A percentile compares a stretch with the other conserved stretches of the same genome.
Conservation (phyloP, 441 rosid genomes). For the California macrophylla region DNA sequence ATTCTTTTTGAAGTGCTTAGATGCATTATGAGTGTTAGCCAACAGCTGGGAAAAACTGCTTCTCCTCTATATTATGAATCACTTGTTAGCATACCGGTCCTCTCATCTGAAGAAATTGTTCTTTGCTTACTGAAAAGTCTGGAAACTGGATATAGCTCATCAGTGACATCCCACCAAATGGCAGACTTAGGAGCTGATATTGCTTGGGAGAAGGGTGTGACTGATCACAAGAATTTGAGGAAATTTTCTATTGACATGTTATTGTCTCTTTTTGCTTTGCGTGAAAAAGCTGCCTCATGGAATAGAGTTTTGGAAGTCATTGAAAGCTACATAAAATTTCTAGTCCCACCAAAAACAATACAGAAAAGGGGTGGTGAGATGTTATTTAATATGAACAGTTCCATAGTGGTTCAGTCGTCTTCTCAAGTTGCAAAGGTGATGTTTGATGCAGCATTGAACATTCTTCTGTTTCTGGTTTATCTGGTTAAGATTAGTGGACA, state of each 20-base stretch:
- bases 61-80: conserved; percentile 78
- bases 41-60: conserved; percentile 73
- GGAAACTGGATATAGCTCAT: conserved; percentile 61
- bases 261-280: conserved; percentile 53
- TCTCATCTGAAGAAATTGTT: conserved; percentile 69
- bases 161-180: conserved; percentile 32
- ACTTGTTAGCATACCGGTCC: conserved; percentile 39
- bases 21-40: conserved; percentile 54
- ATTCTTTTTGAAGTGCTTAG: conserved; percentile 59
- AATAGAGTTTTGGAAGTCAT: conserved; percentile 51
- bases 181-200: conserved; percentile 51
- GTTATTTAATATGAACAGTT: conserved; percentile 37
- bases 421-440: conserved; percentile 74
- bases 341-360: conserved; percentile 63
- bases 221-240: conserved; percentile 64
- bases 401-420: conserved; percentile 66
- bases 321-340: conserved; percentile 57
- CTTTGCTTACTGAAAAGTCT: conserved; percentile 67
- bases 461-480: conserved; percentile 72
- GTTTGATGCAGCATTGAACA: conserved; percentile 79
- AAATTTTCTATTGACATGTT: conserved; percentile 70
- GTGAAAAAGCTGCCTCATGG: conserved; percentile 71
- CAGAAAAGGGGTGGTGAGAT: conserved; percentile 39
- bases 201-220: conserved; percentile 55
- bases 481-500: conserved; percentile 63